A percentile compares a stretch with the other conserved stretches of the same genome.
Conservation (phyloP, 371 early-diverging fungal genomes). For the Cladochytrium tenue region DNA sequence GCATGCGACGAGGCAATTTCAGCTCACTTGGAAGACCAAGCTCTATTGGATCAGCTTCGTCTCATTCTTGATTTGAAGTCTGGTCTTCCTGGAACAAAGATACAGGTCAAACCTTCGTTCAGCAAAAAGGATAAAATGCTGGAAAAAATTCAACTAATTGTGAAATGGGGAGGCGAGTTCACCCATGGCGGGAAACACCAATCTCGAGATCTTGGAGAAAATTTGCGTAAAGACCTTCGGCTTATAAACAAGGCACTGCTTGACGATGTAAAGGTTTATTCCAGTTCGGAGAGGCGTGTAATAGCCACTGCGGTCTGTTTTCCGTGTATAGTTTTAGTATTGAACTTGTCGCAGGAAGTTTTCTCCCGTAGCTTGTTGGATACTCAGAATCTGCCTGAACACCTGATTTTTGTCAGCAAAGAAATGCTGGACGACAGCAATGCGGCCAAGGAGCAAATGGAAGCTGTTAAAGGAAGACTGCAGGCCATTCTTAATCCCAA, state of each 20-base stretch:
- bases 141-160: slow-evolving; percentile 81
- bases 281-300: slow-evolving; percentile 87
- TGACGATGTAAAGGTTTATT: slow-evolving; percentile 83
- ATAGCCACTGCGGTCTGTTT: slow-evolving; percentile 66
- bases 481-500: slow-evolving; percentile 49
- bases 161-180: slow-evolving; percentile 98
- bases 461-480: slow-evolving; percentile 78
- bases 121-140: slow-evolving; percentile 59
- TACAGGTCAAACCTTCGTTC: slow-evolving; percentile 84
- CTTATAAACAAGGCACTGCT: slow-evolving; percentile 83
- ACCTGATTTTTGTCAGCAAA: slow-evolving; percentile 68
- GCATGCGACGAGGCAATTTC: slow-evolving; percentile 65
- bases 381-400: slow-evolving; percentile 27
- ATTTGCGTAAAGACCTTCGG: slow-evolving; percentile 85
- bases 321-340: slow-evolving; percentile 32
- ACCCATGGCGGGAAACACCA: slow-evolving; percentile 95
- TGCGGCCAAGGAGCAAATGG: slow-evolving; percentile 91
- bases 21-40: slow-evolving; percentile 54
- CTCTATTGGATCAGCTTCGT: slow-evolving; percentile 63
- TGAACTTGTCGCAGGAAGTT: slow-evolving; percentile 46
- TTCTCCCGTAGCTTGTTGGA: slow-evolving; percentile 79
- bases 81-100: slow-evolving; percentile 85
- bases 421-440: slow-evolving; percentile 94
- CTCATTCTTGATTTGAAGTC: slow-evolving; percentile 80
- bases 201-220: slow-evolving; percentile 88